A percentile compares a stretch with the other conserved stretches of the same genome.
Conservation (phyloP, 352 stramenopile species). For the Plasmopara viticola region DNA sequence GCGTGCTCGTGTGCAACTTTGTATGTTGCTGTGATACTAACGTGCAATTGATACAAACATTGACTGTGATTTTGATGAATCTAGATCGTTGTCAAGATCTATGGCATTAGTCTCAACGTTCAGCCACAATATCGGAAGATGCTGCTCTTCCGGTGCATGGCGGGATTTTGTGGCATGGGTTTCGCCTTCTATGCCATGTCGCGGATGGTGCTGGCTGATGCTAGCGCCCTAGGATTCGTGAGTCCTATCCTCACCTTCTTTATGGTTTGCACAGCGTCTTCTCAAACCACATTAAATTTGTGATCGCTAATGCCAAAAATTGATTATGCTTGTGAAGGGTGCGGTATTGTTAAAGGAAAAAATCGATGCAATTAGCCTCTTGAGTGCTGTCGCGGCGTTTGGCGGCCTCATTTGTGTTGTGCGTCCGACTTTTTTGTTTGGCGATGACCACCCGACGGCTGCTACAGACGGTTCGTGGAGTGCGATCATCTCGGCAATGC, state of each 20-base stretch:
- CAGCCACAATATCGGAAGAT: slow-evolving; percentile 32
- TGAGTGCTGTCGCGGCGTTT: slow-evolving; percentile 32
- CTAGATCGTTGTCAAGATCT: slow-evolving; percentile 7
- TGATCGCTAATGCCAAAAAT: slow-evolving; percentile 2
- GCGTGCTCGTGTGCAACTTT: slow-evolving; percentile 47
- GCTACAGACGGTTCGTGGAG: slow-evolving; percentile 20
- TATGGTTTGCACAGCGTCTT: slow-evolving; percentile 9
- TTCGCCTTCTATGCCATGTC: slow-evolving; percentile 69
- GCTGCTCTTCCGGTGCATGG: slow-evolving; percentile 48
- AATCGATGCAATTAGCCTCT: slow-evolving; percentile 34
- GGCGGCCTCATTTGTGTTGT: slow-evolving; percentile 44
- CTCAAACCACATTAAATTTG: background rate
- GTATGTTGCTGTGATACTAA: slow-evolving; percentile 16
- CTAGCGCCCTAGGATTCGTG: slow-evolving; percentile 53
- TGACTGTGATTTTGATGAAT: background rate
- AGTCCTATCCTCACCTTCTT: slow-evolving; percentile 25
- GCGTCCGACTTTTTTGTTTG: slow-evolving; percentile 40
- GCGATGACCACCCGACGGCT: slow-evolving; percentile 17
- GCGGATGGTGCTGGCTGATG: slow-evolving; percentile 68
- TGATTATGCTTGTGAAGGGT: slow-evolving; percentile 18
- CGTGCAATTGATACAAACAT: background rate
- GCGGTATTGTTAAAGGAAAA: slow-evolving; percentile 34
- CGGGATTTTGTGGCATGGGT: slow-evolving; percentile 55
- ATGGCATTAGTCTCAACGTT: slow-evolving; percentile 32
- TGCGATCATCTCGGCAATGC: slow-evolving; percentile 29